Conservation (phyloP, 2,329 filamentous ascomycete genomes). For the Leptodontidium sp. region DNA sequence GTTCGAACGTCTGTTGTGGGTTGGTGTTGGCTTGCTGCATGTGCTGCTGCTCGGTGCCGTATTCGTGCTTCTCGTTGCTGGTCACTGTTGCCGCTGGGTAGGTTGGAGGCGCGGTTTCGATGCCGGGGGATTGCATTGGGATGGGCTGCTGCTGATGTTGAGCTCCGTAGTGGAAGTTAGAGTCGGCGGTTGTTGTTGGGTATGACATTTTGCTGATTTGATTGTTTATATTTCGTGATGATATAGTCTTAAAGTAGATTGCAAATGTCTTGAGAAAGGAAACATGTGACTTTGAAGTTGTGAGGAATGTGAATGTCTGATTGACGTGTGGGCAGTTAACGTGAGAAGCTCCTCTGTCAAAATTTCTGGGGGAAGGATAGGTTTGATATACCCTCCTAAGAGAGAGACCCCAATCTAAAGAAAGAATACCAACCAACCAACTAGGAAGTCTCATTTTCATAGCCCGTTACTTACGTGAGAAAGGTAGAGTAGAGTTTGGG, state of each 20-base stretch:
- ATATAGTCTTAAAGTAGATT: neutral
- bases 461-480: conserved; percentile 14
- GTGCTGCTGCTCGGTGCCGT: conserved; percentile 8
- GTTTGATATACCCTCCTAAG: conserved; percentile 10
- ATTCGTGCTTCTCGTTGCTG: conserved; percentile 24
- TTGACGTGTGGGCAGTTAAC: neutral
- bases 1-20: neutral
- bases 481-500: too few species aligned
- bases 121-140: conserved; percentile 17
- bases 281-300: neutral
- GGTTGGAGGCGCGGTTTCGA: conserved; percentile 20
- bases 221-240: neutral
- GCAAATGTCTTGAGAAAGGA: neutral
- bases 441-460: neutral
- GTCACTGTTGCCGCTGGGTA: conserved; percentile 1
- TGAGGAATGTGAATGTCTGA: neutral
- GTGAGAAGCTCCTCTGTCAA: neutral
- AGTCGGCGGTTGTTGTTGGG: neutral
- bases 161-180: neutral
- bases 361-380: neutral
- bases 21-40: neutral
- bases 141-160: conserved; percentile 2
- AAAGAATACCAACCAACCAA: neutral
- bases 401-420: neutral
- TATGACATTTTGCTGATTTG: neutral